Evolutionary conservation across 2,329 filamentous ascomycete species (phyloP).

Genomic region (Xylaria sp.): DNA sequence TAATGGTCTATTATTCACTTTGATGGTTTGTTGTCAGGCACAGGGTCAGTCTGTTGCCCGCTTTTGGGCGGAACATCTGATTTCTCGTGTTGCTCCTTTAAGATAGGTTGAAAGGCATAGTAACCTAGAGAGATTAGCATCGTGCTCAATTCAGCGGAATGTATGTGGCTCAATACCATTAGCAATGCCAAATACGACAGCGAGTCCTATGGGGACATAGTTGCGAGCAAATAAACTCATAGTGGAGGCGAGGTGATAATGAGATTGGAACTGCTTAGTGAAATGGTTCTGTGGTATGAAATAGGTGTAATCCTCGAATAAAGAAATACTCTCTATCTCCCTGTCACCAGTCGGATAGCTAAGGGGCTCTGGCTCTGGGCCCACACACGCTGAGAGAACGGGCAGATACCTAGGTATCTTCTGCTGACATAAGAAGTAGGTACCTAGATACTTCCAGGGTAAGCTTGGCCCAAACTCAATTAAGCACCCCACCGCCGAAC

Average conservation of each 20-base stretch:
- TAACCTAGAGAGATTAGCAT: constrained; percentile 28
- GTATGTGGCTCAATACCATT: constrained; percentile 38
- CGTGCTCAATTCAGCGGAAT: not conserved
- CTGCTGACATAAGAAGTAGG: too few species aligned
- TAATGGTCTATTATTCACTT: constrained; percentile 6
- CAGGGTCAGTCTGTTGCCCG: constrained; percentile 6
- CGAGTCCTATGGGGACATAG: constrained; percentile 39
- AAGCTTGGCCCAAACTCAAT: not conserved
- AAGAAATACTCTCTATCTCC: too few species aligned
- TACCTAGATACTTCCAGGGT: not conserved
- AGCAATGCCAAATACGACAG: constrained; percentile 40
- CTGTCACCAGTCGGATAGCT: too few species aligned
- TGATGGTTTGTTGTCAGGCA: not conserved
- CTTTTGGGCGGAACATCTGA: not conserved
- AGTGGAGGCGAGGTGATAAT: not conserved
- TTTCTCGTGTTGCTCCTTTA: constrained; percentile 31
- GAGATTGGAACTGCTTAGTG: too few species aligned
- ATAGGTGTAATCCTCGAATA: too few species aligned
- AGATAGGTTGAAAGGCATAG: constrained; percentile 34
- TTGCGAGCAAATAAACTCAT: constrained; percentile 37
- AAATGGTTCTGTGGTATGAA: too few species aligned
- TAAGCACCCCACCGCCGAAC: constrained; percentile 6
- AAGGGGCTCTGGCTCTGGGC: too few species aligned
- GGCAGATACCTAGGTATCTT: too few species aligned
- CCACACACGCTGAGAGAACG: too few species aligned